Percentiles rank a stretch among this genome's conserved stretches.
phyloP scores from a whole-genome alignment of 495 filamentous ascomycete species.

The Cercophora newfieldiana region DNA sequence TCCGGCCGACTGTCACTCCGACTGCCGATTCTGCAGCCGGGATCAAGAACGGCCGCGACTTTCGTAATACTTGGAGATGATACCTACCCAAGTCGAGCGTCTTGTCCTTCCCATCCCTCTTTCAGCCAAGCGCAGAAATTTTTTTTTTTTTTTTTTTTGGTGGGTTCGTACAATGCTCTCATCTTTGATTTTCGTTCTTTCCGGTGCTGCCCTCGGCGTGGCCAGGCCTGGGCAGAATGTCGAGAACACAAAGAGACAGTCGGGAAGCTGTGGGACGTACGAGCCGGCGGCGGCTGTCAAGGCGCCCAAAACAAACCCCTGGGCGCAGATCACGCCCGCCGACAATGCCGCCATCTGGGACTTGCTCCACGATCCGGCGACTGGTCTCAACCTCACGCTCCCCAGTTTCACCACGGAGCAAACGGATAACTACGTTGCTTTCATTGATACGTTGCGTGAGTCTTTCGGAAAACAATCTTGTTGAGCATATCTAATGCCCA shows the following conservation, averaged over 20 bases:
- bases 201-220: constrained; percentile 5
- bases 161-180: constrained; percentile 6
- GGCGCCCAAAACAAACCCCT: constrained; percentile 34
- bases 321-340: constrained; percentile 32
- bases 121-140: too few species aligned
- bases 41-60: too few species aligned
- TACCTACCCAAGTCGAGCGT: too few species aligned
- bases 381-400: constrained; percentile 34
- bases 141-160: too few species aligned
- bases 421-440: constrained; percentile 40
- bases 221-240: constrained; percentile 23
- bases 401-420: constrained; percentile 21
- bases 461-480: neutral
- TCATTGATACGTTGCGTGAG: constrained; percentile 48
- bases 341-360: constrained; percentile 35
- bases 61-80: too few species aligned
- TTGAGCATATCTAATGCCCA: neutral
- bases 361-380: constrained; percentile 30
- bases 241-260: constrained; percentile 3
- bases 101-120: neutral
- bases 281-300: constrained; percentile 20
- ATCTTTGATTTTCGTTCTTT: constrained; percentile 17
- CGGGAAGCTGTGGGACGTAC: constrained; percentile 17
- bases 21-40: too few species aligned
- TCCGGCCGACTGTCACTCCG: too few species aligned